phyloP scores from a whole-genome alignment of 2,329 filamentous ascomycete species.

The Leptographium procerum region DNA sequence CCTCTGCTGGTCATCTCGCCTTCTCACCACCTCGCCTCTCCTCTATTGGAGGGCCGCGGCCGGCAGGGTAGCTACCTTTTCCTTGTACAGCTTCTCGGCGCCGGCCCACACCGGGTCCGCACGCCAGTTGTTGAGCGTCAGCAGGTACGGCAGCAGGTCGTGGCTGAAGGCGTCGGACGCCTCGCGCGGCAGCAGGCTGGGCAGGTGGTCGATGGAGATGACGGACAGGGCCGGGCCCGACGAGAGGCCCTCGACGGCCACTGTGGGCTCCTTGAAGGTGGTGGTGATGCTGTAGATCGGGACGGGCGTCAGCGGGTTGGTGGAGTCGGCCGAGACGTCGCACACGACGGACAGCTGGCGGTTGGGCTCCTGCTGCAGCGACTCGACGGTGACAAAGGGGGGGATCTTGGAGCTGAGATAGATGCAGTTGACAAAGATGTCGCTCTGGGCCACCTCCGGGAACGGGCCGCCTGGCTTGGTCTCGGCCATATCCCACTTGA shows the following conservation, averaged over 20 bases:
- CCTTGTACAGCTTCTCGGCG: slow-evolving; percentile 72
- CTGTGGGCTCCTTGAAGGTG: slow-evolving; percentile 80
- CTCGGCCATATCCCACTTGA: slow-evolving; percentile 65
- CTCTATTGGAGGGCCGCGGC: not conserved
- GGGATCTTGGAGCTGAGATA: slow-evolving; percentile 67
- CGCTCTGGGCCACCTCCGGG: slow-evolving; percentile 61
- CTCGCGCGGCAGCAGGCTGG: slow-evolving; percentile 74
- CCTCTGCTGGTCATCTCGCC: no score
- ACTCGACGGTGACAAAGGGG: slow-evolving; percentile 65
- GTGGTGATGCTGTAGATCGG: slow-evolving; percentile 79
- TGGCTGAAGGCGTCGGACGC: slow-evolving; percentile 73
- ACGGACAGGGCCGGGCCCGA: slow-evolving; percentile 52
- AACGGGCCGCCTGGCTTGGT: slow-evolving; percentile 68
- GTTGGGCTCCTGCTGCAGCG: slow-evolving; percentile 51
- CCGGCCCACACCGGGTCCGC: slow-evolving; percentile 70
- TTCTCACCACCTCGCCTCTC: no score
- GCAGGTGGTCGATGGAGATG: slow-evolving; percentile 81
- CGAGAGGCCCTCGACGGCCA: slow-evolving; percentile 53
- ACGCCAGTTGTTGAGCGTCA: slow-evolving; percentile 65
- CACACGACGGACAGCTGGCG: slow-evolving; percentile 71
- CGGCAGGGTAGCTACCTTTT: slow-evolving; percentile 50
- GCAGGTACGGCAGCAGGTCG: slow-evolving; percentile 64
- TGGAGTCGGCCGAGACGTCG: slow-evolving; percentile 68
- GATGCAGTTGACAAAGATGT: slow-evolving; percentile 81
- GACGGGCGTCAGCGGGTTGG: slow-evolving; percentile 49